Evolutionary conservation across 768 basidiomycete species (phyloP).

Genomic region (Collybiopsis luxurians): DNA sequence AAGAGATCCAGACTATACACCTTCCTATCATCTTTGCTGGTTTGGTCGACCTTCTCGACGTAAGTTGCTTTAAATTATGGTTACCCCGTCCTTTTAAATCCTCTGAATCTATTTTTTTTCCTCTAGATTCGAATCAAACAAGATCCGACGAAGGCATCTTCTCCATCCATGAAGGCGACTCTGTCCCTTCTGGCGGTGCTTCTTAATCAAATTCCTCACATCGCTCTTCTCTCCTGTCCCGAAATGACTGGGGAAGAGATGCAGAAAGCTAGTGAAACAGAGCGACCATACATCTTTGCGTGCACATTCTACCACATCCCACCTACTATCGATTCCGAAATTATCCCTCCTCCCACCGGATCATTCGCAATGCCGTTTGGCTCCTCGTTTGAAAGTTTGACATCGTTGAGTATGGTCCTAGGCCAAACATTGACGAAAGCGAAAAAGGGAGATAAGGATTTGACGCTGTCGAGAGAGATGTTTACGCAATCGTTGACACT

Average conservation of each 20-base stretch:
- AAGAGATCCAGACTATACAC: constrained; percentile 80
- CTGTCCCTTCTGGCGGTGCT: constrained; percentile 54
- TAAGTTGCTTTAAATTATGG: constrained; percentile 25
- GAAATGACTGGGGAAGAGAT: constrained; percentile 34
- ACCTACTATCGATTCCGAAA: constrained; percentile 17
- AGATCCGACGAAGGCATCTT: constrained; percentile 32
- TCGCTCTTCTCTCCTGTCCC: constrained; percentile 50
- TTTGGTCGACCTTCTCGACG: constrained; percentile 61
- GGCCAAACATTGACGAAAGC: constrained; percentile 32
- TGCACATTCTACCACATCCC: constrained; percentile 59
- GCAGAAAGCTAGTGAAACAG: constrained; percentile 25
- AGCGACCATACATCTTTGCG: constrained; percentile 53
- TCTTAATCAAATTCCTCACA: constrained; percentile 46
- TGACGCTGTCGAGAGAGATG: constrained; percentile 41
- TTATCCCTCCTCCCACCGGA: constrained; percentile 15
- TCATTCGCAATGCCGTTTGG: constrained; percentile 48
- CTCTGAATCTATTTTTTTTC: not conserved
- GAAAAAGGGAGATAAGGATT: constrained; percentile 21
- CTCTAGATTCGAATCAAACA: constrained; percentile 33
- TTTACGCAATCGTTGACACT: constrained; percentile 51
- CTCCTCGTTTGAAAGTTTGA: constrained; percentile 54
- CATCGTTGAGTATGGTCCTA: constrained; percentile 44
- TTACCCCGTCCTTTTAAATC: too few species aligned
- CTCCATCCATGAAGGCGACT: constrained; percentile 34
- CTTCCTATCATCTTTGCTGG: constrained; percentile 76